These are phyloP conservation scores for Neurospora sp. DNA, from an alignment of 2,329 filamentous ascomycete genomes.

Conservation along the genomic window DNA sequence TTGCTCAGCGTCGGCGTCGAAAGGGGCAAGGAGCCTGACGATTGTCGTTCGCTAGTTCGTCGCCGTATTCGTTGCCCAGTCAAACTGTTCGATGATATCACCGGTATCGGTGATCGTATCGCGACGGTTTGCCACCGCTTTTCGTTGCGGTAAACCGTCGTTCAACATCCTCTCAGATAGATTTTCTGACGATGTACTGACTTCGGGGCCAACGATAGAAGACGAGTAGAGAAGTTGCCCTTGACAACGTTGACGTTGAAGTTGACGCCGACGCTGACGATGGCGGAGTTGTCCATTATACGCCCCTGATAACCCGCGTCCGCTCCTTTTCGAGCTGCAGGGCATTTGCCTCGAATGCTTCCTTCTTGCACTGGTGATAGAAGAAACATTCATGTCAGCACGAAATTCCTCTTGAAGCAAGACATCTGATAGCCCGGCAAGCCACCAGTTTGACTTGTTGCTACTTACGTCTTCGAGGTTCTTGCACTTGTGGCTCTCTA, in stretches of 20 bases:
- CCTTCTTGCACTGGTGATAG: constrained; percentile 73
- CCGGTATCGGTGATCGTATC: background rate
- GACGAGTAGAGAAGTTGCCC: background rate
- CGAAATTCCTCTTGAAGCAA: constrained; percentile 25
- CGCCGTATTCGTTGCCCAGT: background rate
- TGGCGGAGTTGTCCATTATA: constrained; percentile 38
- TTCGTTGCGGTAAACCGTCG: background rate
- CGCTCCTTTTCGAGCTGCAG: constrained; percentile 86
- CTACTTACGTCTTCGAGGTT: constrained; percentile 74
- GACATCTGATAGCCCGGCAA: constrained; percentile 18
- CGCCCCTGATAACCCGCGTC: constrained; percentile 86
- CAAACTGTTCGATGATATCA: background rate
- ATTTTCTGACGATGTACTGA: background rate
- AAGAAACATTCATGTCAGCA: constrained; percentile 24
- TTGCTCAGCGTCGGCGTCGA: background rate
- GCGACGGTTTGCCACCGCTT: background rate
- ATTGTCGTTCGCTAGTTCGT: background rate
- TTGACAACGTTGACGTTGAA: background rate
- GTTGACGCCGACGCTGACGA: background rate
- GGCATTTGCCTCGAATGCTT: constrained; percentile 88
- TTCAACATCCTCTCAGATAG: background rate
- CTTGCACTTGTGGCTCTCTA: constrained; percentile 89
- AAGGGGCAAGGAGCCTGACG: background rate
- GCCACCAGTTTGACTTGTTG: constrained; percentile 20
- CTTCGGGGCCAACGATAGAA: background rate